Evolutionary conservation across 345 rosid genomes (phyloP).

Genomic region (Lagerstroemia speciosa): DNA sequence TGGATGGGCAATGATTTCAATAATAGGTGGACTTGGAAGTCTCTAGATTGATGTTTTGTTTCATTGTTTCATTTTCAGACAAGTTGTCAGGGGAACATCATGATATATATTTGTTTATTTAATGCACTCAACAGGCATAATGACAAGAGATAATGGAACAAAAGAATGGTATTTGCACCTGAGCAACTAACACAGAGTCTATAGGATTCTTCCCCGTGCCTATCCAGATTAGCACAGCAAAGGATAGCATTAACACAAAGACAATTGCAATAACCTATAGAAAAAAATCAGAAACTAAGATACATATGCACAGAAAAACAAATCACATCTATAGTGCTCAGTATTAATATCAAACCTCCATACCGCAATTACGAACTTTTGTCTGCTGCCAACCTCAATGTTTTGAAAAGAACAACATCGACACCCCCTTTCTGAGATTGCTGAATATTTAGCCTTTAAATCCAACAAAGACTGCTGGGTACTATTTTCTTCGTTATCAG

Average conservation of each 20-base stretch:
- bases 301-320: background rate
- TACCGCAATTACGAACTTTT: constrained; percentile 53
- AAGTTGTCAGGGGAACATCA: background rate
- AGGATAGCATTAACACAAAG: constrained; percentile 40
- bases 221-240: constrained; percentile 48
- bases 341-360: constrained; percentile 2
- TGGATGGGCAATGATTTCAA: background rate
- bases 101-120: background rate
- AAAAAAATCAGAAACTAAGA: background rate
- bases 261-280: constrained; percentile 34
- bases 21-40: background rate
- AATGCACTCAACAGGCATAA: background rate
- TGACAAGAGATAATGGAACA: background rate
- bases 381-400: constrained; percentile 46
- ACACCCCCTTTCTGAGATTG: constrained; percentile 23
- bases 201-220: constrained; percentile 39
- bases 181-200: constrained; percentile 36
- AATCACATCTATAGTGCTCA: background rate
- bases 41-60: background rate
- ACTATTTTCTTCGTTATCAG: constrained; percentile 34
- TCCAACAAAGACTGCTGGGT: constrained; percentile 39
- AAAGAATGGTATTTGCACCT: constrained; percentile 19
- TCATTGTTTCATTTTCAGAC: background rate
- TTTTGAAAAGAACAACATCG: constrained; percentile 41
- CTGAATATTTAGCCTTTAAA: constrained; percentile 24